phyloP scores from a whole-genome alignment of 1,284 basidiomycete genomes.

The Trichosporon asahii region DNA sequence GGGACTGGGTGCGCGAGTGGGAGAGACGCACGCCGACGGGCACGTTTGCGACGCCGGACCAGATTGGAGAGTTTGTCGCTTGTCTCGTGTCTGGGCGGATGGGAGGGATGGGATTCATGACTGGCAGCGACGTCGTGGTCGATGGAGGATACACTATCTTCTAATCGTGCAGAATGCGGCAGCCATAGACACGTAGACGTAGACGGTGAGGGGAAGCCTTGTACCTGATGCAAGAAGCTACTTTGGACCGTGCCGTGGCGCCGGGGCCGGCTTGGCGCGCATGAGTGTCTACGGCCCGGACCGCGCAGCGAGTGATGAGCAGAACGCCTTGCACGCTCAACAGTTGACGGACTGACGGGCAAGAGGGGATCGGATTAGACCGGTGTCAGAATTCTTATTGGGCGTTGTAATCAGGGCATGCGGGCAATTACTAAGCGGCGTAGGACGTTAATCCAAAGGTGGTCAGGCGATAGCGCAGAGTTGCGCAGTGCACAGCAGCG shows the following conservation, averaged over 20 bases:
- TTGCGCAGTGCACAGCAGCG: too few species aligned
- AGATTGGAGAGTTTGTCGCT: slow-evolving; percentile 45
- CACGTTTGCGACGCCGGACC: slow-evolving; percentile 42
- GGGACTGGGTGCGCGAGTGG: slow-evolving; percentile 40
- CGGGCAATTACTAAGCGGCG: neutral
- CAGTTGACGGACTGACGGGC: too few species aligned
- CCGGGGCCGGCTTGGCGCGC: neutral
- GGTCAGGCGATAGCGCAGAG: neutral
- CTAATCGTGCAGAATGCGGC: too few species aligned
- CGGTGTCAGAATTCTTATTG: neutral
- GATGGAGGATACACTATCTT: slow-evolving; percentile 41
- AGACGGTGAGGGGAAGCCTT: neutral
- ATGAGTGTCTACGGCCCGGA: neutral
- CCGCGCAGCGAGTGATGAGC: neutral
- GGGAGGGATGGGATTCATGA: slow-evolving; percentile 42
- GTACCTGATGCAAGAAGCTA: neutral
- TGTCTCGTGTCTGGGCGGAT: slow-evolving; percentile 35
- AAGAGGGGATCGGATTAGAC: neutral
- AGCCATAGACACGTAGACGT: neutral
- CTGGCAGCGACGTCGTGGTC: slow-evolving; percentile 47
- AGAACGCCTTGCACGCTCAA: too few species aligned
- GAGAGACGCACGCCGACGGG: slow-evolving; percentile 40
- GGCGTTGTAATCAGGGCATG: neutral
- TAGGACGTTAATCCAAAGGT: neutral
- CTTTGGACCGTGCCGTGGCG: neutral